These are phyloP conservation scores for Coniochaeta pulveracea DNA, from an alignment of 2,329 filamentous ascomycete genomes.

Conservation along the genomic window DNA sequence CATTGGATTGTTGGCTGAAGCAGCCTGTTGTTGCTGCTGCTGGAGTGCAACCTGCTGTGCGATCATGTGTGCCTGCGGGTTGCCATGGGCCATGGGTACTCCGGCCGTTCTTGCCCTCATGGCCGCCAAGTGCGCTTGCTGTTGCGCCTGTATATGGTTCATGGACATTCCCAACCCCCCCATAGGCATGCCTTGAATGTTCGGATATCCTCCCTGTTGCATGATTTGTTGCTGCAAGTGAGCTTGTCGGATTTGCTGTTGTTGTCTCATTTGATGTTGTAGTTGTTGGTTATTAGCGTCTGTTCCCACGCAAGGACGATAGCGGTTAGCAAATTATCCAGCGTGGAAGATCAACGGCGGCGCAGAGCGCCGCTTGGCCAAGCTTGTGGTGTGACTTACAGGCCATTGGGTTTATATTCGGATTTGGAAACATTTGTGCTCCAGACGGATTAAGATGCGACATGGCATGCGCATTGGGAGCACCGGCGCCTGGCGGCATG, in stretches of 20 bases:
- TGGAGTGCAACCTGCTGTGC: slow-evolving; percentile 36
- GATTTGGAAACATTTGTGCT: slow-evolving; percentile 46
- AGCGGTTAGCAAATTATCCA: too few species aligned
- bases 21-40: slow-evolving; percentile 27
- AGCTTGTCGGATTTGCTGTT: slow-evolving; percentile 41
- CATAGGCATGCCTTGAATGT: slow-evolving; percentile 44
- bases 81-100: too few species aligned
- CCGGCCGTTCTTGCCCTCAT: slow-evolving; percentile 12
- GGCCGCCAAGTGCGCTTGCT: slow-evolving; percentile 23
- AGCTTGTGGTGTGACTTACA: too few species aligned
- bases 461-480: slow-evolving; percentile 56
- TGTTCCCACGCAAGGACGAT: too few species aligned
- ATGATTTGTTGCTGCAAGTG: slow-evolving; percentile 44
- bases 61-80: too few species aligned
- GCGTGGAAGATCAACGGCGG: background rate
- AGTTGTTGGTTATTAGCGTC: slow-evolving; percentile 17
- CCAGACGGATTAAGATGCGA: slow-evolving; percentile 58
- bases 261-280: slow-evolving; percentile 36
- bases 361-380: too few species aligned
- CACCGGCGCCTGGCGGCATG: slow-evolving; percentile 57
- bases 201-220: slow-evolving; percentile 37
- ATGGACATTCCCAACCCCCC: slow-evolving; percentile 39
- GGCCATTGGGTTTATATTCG: slow-evolving; percentile 29
- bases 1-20: slow-evolving; percentile 28
- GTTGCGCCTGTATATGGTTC: slow-evolving; percentile 23